Base-by-base conservation (phyloP, 345 rosid genomes). In the Sisymbrium altissimum region DNA sequence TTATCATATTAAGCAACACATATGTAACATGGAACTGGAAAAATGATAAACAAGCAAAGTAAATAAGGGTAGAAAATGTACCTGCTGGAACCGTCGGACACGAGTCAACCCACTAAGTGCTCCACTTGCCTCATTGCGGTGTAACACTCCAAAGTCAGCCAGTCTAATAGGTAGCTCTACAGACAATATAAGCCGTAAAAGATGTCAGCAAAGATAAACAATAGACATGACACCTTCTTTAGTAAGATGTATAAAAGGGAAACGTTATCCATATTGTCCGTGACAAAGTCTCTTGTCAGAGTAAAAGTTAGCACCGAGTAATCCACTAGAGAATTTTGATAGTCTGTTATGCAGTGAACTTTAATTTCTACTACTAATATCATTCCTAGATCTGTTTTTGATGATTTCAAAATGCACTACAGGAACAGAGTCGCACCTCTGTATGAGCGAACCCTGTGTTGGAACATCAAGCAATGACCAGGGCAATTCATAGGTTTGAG, bases 401-500 rank as follows among this genome's bases (percentile, higher is more conserved):
- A 40, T 33, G 19, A 77, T 58, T 50, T 19, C 6, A 7, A 71
- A 71, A 45, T 48, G 48, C 41, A 38, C 30, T 56, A n/a, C 40
- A 58, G 25, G 57, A 66, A 38, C 14, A 62, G 46, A 53, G 36
- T 44, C 21, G 6, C 25, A 88, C 99, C 96, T 87, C 90, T 86
- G 71, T 90, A 92, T 32, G 98, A 92, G 32, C 92, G 97, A 71
- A 89, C 96, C 77, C 89, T 84, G 62, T 89, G 90, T 79, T 85
- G 86, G 85, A 96, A 96, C 84, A 96, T 90, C 82, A 96, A 85
- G 81, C 99, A 92, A 75, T 96, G 99, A 32, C 98, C 95, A 35
- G 98, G 97, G 75, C 98, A 92, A 76, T 96, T 96, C 97, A 92
- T 96, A 75, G 98, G 97, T 78, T 92, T 96, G 79, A 96, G 84